These are phyloP conservation scores for Phialocephala sp. DNA, from an alignment of 2,329 filamentous ascomycete species.

Conservation along the genomic window DNA sequence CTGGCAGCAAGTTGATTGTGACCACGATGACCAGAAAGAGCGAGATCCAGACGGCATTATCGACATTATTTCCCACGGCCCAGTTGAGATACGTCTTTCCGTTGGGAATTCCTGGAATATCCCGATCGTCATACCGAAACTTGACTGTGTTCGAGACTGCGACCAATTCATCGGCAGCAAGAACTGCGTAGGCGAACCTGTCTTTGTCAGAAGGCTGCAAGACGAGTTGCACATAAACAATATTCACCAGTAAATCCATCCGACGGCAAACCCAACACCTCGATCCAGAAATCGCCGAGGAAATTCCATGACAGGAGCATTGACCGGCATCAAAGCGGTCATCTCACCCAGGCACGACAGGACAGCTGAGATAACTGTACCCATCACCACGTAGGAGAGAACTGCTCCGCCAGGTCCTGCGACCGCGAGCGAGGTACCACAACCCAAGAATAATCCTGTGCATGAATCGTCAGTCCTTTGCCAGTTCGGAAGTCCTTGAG, in stretches of 20 bases:
- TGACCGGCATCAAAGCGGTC: constrained; percentile 49
- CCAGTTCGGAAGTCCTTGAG: not conserved
- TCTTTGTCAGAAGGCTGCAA: constrained; percentile 11
- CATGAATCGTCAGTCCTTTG: constrained; percentile 11
- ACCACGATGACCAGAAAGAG: constrained; percentile 46
- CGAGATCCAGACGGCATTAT: constrained; percentile 47
- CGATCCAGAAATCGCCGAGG: constrained; percentile 46
- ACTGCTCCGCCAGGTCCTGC: constrained; percentile 50
- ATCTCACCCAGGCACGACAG: constrained; percentile 51
- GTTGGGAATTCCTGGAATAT: not conserved
- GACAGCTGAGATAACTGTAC: constrained; percentile 50
- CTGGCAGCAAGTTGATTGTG: constrained; percentile 46
- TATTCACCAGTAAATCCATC: constrained; percentile 48
- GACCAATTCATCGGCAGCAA: constrained; percentile 46
- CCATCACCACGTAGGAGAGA: constrained; percentile 49
- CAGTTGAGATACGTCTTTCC: constrained; percentile 44
- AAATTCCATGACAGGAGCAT: constrained; percentile 48
- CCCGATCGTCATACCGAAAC: constrained; percentile 45
- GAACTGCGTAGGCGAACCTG: constrained; percentile 48
- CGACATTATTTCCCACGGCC: constrained; percentile 44
- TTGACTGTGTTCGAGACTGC: constrained; percentile 45
- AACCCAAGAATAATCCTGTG: constrained; percentile 48
- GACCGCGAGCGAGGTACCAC: constrained; percentile 47
- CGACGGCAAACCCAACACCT: constrained; percentile 47
- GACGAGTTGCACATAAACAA: not conserved